Conservation (phyloP, 768 basidiomycete genomes). For the Infundibulicybe gibba region DNA sequence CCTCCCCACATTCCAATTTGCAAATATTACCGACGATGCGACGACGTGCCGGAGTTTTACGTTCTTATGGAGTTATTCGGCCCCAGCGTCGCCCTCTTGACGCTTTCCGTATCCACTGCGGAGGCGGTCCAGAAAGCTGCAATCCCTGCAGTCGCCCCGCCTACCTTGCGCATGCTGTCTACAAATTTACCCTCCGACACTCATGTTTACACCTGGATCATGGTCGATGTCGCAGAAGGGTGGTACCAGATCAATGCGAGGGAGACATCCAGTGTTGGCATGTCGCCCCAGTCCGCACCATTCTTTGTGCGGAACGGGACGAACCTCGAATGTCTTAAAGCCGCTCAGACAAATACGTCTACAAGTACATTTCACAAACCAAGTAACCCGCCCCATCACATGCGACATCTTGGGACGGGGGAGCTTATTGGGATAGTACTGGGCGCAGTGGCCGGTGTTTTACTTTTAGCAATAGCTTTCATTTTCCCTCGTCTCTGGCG, state of each 20-base stretch:
- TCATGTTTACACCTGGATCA: constrained; percentile 18
- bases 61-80: constrained; percentile 20
- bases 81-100: neutral
- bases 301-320: constrained; percentile 24
- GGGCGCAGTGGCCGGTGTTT: constrained; percentile 14
- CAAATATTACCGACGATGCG: constrained; percentile 15
- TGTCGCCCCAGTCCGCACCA: constrained; percentile 18
- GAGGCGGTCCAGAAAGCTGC: too few relatives aligned
- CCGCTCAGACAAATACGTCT: neutral
- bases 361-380: neutral
- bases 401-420: constrained; percentile 7
- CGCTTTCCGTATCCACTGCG: too few relatives aligned
- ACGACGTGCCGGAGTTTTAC: constrained; percentile 22
- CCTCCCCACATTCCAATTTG: constrained; percentile 6
- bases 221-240: constrained; percentile 28
- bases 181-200: constrained; percentile 18
- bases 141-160: neutral
- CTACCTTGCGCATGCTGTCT: constrained; percentile 14
- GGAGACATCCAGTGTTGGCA: constrained; percentile 12
- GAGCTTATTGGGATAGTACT: constrained; percentile 18
- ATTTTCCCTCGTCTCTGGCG: constrained; percentile 20
- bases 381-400: neutral
- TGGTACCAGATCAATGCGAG: constrained; percentile 24
- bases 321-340: constrained; percentile 16
- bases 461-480: constrained; percentile 15